Conservation (phyloP, 2,329 filamentous ascomycete genomes). For the Aspergillus ustus region DNA sequence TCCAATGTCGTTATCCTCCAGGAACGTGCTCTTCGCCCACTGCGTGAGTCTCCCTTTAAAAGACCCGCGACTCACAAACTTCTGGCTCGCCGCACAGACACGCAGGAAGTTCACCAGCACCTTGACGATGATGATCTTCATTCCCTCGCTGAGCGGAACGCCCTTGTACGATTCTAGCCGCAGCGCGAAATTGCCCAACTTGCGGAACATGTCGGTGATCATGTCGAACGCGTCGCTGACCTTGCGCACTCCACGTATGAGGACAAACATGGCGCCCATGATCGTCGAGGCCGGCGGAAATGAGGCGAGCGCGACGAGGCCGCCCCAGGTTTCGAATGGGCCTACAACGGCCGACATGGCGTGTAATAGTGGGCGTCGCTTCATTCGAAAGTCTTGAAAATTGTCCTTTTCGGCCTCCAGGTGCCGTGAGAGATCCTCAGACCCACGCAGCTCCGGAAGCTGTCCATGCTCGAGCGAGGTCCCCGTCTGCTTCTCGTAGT, state of each 20-base stretch:
- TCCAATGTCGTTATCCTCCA: slow-evolving; percentile 8
- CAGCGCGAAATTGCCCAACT: slow-evolving; percentile 16
- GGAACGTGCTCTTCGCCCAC: slow-evolving; percentile 14
- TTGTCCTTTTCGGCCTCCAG: slow-evolving; percentile 8
- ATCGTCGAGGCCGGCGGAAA: slow-evolving; percentile 14
- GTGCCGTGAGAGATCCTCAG: slow-evolving; percentile 3
- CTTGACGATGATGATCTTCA: neutral
- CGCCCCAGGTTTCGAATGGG: slow-evolving; percentile 4
- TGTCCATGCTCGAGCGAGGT: neutral
- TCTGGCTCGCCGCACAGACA: slow-evolving; percentile 18
- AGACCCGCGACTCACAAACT: slow-evolving; percentile 12
- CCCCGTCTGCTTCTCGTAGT: slow-evolving; percentile 10
- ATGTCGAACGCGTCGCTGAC: slow-evolving; percentile 21
- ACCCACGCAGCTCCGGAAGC: neutral
- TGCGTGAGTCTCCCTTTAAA: slow-evolving; percentile 6
- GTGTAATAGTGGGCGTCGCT: neutral
- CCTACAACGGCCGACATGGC: neutral
- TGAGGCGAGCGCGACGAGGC: neutral
- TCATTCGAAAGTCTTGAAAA: slow-evolving; percentile 13
- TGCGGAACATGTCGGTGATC: slow-evolving; percentile 13
- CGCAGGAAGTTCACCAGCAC: slow-evolving; percentile 9
- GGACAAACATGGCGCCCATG: slow-evolving; percentile 15
- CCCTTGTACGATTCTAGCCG: slow-evolving; percentile 13
- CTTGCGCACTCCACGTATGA: slow-evolving; percentile 10
- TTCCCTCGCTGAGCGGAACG: neutral